Percentiles rank a stretch among this genome's conserved stretches.
These are phyloP conservation scores for Lachnellula willkommii DNA, from an alignment of 2,329 filamentous ascomycete genomes.

Conservation along the genomic window DNA sequence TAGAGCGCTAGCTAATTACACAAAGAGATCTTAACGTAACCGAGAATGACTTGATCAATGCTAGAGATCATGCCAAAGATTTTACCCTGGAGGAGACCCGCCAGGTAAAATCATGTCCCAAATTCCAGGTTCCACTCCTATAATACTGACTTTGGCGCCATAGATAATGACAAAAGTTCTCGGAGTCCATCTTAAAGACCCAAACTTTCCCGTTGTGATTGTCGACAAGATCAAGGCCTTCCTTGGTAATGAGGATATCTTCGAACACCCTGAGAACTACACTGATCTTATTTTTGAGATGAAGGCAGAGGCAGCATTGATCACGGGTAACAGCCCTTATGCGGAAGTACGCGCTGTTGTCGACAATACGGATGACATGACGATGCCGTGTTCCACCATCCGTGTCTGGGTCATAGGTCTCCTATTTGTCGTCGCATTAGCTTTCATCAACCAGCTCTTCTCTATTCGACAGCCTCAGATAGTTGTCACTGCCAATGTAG, in stretches of 20 bases:
- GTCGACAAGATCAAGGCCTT: slow-evolving; percentile 39
- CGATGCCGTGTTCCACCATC: slow-evolving; percentile 59
- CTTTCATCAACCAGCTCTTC: slow-evolving; percentile 20
- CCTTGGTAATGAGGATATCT: slow-evolving; percentile 40
- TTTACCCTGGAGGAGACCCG: slow-evolving; percentile 40
- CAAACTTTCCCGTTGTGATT: slow-evolving; percentile 42
- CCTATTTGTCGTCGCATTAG: slow-evolving; percentile 8
- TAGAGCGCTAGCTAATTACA: neutral
- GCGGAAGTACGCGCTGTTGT: slow-evolving; percentile 53
- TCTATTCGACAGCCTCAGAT: slow-evolving; percentile 18
- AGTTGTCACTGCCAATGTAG: slow-evolving; percentile 17
- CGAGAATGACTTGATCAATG: slow-evolving; percentile 42
- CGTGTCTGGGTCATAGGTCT: slow-evolving; percentile 60
- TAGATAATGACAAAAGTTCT: slow-evolving; percentile 37
- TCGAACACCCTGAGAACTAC: slow-evolving; percentile 42
- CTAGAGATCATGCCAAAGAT: slow-evolving; percentile 38
- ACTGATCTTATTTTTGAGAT: slow-evolving; percentile 47
- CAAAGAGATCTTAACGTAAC: slow-evolving; percentile 37
- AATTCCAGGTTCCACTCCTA: slow-evolving; percentile 2
- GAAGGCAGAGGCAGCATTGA: slow-evolving; percentile 50
- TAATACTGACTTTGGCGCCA: neutral
- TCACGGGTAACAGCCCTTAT: slow-evolving; percentile 52
- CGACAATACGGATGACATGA: slow-evolving; percentile 53
- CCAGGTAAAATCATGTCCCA: slow-evolving; percentile 23
- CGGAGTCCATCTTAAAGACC: slow-evolving; percentile 40